Conservation (phyloP, 148 eudicot genomes). For the Rhododendron ovatum region DNA sequence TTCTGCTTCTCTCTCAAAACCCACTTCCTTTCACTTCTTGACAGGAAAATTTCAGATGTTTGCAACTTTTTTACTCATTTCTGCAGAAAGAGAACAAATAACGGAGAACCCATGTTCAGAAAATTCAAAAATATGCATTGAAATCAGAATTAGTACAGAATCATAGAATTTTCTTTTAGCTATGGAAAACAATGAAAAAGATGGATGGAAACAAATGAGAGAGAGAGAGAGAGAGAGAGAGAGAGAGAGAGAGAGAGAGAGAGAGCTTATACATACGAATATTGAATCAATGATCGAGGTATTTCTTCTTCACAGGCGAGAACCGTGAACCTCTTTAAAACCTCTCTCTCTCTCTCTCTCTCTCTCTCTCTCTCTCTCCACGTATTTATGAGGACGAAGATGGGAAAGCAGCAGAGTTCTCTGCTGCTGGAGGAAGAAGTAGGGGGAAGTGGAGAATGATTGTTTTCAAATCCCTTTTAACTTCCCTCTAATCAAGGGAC, state of each 20-base stretch:
- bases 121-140: background rate
- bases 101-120: background rate
- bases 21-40: background rate
- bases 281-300: background rate
- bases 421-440: background rate
- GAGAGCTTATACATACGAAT: background rate
- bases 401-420: background rate
- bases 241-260: background rate
- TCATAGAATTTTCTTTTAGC: background rate
- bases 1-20: background rate
- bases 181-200: background rate
- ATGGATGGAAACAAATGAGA: background rate
- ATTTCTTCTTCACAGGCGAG: background rate
- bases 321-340: background rate
- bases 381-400: background rate
- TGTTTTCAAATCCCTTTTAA: background rate
- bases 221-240: too few species aligned
- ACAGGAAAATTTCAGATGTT: background rate
- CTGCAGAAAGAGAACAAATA: background rate
- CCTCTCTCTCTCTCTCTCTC: background rate
- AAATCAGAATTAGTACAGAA: background rate
- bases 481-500: background rate
- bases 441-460: background rate
- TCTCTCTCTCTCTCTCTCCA: background rate
- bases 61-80: background rate